These are phyloP conservation scores for Moesziomyces sp. DNA, from an alignment of 1,284 basidiomycete genomes.

Conservation along the genomic window DNA sequence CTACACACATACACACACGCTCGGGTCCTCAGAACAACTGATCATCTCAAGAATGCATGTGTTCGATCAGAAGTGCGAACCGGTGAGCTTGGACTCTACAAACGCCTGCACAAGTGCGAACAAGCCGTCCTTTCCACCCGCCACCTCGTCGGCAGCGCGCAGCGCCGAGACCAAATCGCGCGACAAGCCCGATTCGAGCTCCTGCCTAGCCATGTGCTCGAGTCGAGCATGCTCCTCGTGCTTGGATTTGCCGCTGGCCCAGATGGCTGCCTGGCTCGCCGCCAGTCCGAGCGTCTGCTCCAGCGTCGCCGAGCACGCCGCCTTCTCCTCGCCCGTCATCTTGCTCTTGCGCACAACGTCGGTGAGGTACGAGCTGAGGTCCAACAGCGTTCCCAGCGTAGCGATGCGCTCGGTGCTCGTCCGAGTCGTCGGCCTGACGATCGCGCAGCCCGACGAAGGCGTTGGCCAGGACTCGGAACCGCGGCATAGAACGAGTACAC, in stretches of 20 bases:
- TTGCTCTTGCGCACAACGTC: slow-evolving; percentile 41
- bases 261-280: slow-evolving; percentile 46
- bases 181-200: slow-evolving; percentile 36
- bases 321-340: slow-evolving; percentile 9
- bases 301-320: slow-evolving; percentile 18
- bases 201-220: slow-evolving; percentile 39
- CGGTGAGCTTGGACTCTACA: slow-evolving; percentile 34
- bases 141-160: slow-evolving; percentile 34
- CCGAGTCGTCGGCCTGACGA: slow-evolving; percentile 47
- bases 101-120: slow-evolving; percentile 23
- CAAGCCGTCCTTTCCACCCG: slow-evolving; percentile 11
- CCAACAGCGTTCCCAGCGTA: slow-evolving; percentile 63
- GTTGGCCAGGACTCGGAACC: slow-evolving; percentile 78
- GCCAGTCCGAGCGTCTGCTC: slow-evolving; percentile 46
- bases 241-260: slow-evolving; percentile 36
- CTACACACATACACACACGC: background rate
- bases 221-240: slow-evolving; percentile 15
- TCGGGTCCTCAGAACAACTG: no score
- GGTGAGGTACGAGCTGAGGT: slow-evolving; percentile 48
- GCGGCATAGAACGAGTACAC: slow-evolving; percentile 76
- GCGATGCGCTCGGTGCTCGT: slow-evolving; percentile 48
- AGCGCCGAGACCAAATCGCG: slow-evolving; percentile 38
- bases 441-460: slow-evolving; percentile 73
- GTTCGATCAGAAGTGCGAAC: slow-evolving; percentile 6
- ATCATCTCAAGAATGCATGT: no score